Percentiles rank a stretch among this genome's conserved stretches.
phyloP scores from a whole-genome alignment of 2,329 filamentous ascomycete genomes.

The Aspergillaceae sp. region DNA sequence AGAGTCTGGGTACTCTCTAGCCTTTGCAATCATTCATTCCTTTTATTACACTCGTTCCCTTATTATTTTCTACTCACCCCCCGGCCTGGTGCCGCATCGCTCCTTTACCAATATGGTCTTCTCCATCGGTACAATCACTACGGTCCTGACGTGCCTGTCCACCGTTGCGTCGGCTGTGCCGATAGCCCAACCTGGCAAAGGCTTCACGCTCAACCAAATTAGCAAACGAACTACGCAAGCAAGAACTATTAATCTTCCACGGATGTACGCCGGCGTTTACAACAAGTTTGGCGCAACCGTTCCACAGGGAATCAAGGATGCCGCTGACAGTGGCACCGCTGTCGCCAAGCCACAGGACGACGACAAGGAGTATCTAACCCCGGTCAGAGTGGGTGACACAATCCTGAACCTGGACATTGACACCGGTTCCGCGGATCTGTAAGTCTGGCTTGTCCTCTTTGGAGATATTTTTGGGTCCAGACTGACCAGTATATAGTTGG shows the following conservation, averaged over 20 bases:
- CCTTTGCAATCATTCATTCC: conserved; percentile 5
- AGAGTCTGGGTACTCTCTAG: too few species aligned
- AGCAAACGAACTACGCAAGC: conserved; percentile 10
- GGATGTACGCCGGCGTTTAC: conserved; percentile 20
- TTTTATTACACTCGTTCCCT: conserved; percentile 2
- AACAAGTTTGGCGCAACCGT: conserved; percentile 24
- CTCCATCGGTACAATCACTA: conserved; percentile 22
- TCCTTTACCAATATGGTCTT: conserved; percentile 23
- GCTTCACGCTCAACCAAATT: conserved; percentile 26
- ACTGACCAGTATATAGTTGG: conserved; percentile 40
- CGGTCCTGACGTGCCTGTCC: conserved; percentile 19
- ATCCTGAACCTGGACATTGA: conserved; percentile 61
- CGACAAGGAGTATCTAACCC: conserved; percentile 53
- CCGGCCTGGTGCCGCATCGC: neutral
- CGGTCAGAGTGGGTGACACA: conserved; percentile 56
- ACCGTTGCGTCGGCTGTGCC: conserved; percentile 22
- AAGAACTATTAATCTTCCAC: conserved; percentile 20
- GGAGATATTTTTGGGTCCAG: neutral
- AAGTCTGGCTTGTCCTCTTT: conserved; percentile 20
- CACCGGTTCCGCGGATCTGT: conserved; percentile 61
- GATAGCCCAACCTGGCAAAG: conserved; percentile 14
- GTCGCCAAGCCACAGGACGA: conserved; percentile 40
- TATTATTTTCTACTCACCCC: neutral
- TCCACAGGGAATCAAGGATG: conserved; percentile 21
- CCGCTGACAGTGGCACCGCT: conserved; percentile 24